phyloP scores from a whole-genome alignment of 83 land plant species.

The Isoetes engelmannii region DNA sequence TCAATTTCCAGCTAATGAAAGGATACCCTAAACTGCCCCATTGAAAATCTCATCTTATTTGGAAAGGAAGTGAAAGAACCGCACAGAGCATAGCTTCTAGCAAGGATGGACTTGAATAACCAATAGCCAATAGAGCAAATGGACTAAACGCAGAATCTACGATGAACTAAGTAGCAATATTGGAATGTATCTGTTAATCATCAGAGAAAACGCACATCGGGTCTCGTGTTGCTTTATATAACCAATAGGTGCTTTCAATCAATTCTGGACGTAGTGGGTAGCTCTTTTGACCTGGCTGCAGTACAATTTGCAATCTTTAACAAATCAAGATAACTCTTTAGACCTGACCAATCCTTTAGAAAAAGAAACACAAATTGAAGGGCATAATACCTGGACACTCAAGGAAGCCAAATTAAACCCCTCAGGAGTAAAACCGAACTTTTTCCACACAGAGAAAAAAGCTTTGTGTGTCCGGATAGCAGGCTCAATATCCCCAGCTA shows the following conservation, averaged over 20 bases:
- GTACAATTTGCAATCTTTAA: background rate
- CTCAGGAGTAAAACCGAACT: slow-evolving; percentile 96
- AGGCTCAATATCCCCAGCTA: slow-evolving; percentile 96
- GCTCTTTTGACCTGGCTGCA: slow-evolving; percentile 94
- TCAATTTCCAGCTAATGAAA: no score
- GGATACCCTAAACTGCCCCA: no score
- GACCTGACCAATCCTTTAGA: background rate
- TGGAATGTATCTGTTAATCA: no score
- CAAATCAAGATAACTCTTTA: background rate
- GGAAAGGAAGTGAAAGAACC: no score
- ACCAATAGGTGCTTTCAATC: slow-evolving; percentile 99
- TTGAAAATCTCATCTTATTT: no score
- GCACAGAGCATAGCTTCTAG: no score
- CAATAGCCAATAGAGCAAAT: no score
- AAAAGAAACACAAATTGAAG: background rate
- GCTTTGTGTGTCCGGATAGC: slow-evolving; percentile 93
- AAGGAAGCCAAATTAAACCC: slow-evolving; percentile 93
- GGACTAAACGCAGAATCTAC: no score
- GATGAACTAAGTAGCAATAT: no score
- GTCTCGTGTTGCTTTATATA: slow-evolving; percentile 91
- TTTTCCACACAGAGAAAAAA: slow-evolving; percentile 97
- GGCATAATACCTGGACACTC: slow-evolving; percentile 68
- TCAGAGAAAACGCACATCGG: slow-evolving; percentile 45
- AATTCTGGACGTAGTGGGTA: slow-evolving; percentile 98
- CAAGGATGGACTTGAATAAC: no score